phyloP scores from a whole-genome alignment of 345 rosid species.

The Crucihimalaya himalaica region DNA sequence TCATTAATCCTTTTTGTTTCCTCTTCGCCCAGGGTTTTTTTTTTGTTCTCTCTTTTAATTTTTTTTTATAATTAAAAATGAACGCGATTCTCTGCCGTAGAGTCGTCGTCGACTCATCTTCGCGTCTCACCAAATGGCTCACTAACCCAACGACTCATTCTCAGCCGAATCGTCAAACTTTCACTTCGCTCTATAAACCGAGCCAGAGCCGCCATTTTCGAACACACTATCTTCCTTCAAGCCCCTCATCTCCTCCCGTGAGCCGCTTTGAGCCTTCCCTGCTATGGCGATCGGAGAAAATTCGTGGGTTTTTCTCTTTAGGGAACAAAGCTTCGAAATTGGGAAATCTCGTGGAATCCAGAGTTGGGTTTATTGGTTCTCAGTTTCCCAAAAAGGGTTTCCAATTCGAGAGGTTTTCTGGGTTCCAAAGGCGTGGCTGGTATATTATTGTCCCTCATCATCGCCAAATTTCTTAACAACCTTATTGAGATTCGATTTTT shows the following conservation, averaged over 20 bases:
- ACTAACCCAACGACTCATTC: slow-evolving; percentile 26
- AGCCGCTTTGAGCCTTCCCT: slow-evolving; percentile 37
- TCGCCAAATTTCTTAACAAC: not conserved
- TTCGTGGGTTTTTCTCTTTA: slow-evolving; percentile 43
- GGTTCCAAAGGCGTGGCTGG: slow-evolving; percentile 45
- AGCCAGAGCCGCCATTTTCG: slow-evolving; percentile 37
- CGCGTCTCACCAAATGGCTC: slow-evolving; percentile 43
- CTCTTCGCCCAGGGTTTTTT: not conserved
- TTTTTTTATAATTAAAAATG: slow-evolving; percentile 39
- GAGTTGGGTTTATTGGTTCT: slow-evolving; percentile 38
- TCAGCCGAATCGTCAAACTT: slow-evolving; percentile 16
- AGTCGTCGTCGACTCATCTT: slow-evolving; percentile 39
- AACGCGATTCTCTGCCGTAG: slow-evolving; percentile 47
- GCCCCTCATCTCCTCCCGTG: slow-evolving; percentile 1
- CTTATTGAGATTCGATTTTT: not conserved
- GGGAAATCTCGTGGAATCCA: slow-evolving; percentile 41
- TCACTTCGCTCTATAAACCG: slow-evolving; percentile 24
- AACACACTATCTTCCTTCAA: slow-evolving; percentile 25
- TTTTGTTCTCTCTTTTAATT: not conserved
- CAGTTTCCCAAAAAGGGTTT: slow-evolving; percentile 43
- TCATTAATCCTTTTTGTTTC: slow-evolving; percentile 23
- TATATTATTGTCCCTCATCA: slow-evolving; percentile 17
- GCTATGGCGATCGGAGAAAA: slow-evolving; percentile 41
- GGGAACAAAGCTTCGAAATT: slow-evolving; percentile 35
- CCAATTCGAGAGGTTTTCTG: slow-evolving; percentile 31